Evolutionary conservation across 371 early-diverging fungal species (phyloP).

Genomic region (Syncephalastrum monosporum): DNA sequence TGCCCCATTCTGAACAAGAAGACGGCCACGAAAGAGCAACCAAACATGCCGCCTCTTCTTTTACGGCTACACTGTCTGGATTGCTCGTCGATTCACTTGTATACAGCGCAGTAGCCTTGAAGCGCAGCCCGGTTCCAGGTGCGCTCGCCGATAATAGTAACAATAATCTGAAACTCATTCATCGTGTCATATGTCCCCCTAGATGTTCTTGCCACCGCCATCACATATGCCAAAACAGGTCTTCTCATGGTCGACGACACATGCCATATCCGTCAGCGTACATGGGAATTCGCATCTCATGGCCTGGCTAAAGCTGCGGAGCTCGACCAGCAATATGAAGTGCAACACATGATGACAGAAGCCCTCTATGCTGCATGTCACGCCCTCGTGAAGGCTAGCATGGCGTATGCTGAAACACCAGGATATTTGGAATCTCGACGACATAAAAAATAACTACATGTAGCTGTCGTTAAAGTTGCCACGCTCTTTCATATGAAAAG

Average conservation of each 20-base stretch:
- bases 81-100: constrained; percentile 56
- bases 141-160: not conserved
- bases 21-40: no score
- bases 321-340: constrained; percentile 59
- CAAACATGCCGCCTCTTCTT: no score
- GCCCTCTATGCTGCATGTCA: constrained; percentile 27
- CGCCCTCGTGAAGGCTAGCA: constrained; percentile 49
- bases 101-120: constrained; percentile 54
- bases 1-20: no score
- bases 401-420: constrained; percentile 61
- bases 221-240: constrained; percentile 40
- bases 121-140: constrained; percentile 62
- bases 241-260: constrained; percentile 54
- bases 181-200: not conserved
- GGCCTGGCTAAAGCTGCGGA: constrained; percentile 61
- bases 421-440: constrained; percentile 13
- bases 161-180: not conserved
- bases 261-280: constrained; percentile 54
- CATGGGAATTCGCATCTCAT: constrained; percentile 51
- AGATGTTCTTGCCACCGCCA: constrained; percentile 42
- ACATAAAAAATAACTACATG: no score
- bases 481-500: no score
- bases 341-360: constrained; percentile 56
- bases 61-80: constrained; percentile 25
- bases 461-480: no score